phyloP scores from a whole-genome alignment of 2,329 filamentous ascomycete species.

The Hortaea sp. region DNA sequence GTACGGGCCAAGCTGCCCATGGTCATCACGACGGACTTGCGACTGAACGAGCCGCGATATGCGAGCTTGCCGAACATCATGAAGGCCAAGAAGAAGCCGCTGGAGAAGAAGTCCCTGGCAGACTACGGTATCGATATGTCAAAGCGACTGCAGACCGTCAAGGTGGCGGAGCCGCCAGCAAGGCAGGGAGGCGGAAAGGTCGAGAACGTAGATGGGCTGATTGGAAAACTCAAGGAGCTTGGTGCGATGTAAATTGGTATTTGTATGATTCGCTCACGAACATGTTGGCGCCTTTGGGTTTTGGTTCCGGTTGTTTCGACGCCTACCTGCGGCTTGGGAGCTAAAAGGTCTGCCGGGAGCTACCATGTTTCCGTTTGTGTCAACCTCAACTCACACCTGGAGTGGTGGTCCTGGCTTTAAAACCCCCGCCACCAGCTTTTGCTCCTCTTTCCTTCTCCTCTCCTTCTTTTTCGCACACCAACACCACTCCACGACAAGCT shows the following conservation, averaged over 20 bases:
- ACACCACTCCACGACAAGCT: too few species aligned
- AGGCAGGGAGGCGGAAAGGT: constrained; percentile 94
- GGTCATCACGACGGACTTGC: constrained; percentile 88
- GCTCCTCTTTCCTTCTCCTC: too few species aligned
- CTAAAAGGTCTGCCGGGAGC: too few species aligned
- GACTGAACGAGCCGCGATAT: constrained; percentile 90
- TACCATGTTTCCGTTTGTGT: too few species aligned
- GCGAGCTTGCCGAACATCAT: constrained; percentile 96
- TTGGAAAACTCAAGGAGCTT: constrained; percentile 88
- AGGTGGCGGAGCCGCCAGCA: constrained; percentile 78
- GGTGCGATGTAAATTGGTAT: constrained; percentile 59
- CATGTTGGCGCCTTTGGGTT: neutral
- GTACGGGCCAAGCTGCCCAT: constrained; percentile 76
- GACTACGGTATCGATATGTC: constrained; percentile 63
- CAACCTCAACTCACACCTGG: too few species aligned
- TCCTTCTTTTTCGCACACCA: too few species aligned
- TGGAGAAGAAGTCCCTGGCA: constrained; percentile 80
- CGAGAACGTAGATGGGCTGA: constrained; percentile 90
- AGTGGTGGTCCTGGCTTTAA: too few species aligned
- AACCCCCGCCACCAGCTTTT: too few species aligned
- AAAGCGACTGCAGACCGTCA: constrained; percentile 75
- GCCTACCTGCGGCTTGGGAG: neutral
- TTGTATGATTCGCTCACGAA: neutral
- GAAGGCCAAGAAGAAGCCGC: constrained; percentile 99
- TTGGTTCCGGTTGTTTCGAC: neutral